Base-by-base conservation (phyloP, 2,329 filamentous ascomycete genomes). In the Aphanoascus verrucosus region DNA sequence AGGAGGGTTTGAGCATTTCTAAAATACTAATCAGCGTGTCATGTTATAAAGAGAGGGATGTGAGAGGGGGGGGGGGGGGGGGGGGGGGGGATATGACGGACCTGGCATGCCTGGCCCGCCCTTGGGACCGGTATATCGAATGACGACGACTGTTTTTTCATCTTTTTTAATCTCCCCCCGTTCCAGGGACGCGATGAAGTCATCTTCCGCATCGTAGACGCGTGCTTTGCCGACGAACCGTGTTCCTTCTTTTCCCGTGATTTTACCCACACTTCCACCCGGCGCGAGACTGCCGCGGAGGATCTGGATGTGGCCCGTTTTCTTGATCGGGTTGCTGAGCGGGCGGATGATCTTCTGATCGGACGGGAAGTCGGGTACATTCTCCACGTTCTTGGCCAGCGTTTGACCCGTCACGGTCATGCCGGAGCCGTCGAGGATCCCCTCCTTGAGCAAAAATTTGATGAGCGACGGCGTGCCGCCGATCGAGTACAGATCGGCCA, bases 111-210 rank as follows among this genome's bases (percentile, higher is more conserved):
- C 84, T 0, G 84, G 84, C 1, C 83, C 83, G 54, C 84, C 84
- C 69, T 85, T 86, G 38, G 84, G 84, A 1, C 84, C 84, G 62
- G 84, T 82, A 66, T 86, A 87, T 43, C 84, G 81, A 67, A 88
- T 86, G 50, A 88, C 81, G 31, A 87, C 83, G 40, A 88, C 84
- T 0, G 81, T 85, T 71, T 87, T 88, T 64, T 88, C 84, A 51
- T 83, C 83, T 72, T 85, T 85, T 67, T 83, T 85, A 67, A 87
- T 81, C 58, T 83, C 81, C 19, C 81, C 80, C 37, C 72, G 70
- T 67, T 87, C 84, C 28, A 88, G 77, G 1, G 83, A 82, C 34
- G 72, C 65, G 61, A 86, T 81, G 70, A 88, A 86, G 56, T 77
- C 74, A 58, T 86, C 82, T 67, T 88, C 84, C 17, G 75, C 75